Evolutionary conservation across 352 stramenopile genomes (phyloP).

Genomic region (Pythium pyrilobum): DNA sequence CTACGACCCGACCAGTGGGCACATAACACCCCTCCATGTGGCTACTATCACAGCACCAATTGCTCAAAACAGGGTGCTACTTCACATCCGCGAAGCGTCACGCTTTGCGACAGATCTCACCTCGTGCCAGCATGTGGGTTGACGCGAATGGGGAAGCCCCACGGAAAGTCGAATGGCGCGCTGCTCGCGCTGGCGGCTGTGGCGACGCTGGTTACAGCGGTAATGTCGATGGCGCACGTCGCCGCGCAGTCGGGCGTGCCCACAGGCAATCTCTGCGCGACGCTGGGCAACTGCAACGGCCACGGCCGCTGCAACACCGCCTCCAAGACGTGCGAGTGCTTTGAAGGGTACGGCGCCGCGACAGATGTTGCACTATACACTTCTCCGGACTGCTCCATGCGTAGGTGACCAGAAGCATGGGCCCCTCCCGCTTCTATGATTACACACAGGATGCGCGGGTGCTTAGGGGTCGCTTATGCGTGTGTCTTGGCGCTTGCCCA

Average conservation of each 20-base stretch:
- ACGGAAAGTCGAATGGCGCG: too few relatives aligned
- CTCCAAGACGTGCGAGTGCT: conserved; percentile 86
- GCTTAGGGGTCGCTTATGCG: conserved; percentile 6
- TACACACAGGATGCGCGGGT: conserved; percentile 5
- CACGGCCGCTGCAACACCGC: conserved; percentile 82
- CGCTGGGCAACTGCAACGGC: conserved; percentile 84
- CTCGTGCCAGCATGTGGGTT: too few relatives aligned
- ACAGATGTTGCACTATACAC: conserved; percentile 78
- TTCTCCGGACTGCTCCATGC: conserved; percentile 78
- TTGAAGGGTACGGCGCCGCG: conserved; percentile 79
- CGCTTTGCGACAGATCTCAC: too few relatives aligned
- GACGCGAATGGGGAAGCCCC: too few relatives aligned
- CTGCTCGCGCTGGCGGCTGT: neutral
- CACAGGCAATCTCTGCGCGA: conserved; percentile 67
- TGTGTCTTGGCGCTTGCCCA: neutral
- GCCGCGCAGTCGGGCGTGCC: conserved; percentile 41
- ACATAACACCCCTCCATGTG: neutral
- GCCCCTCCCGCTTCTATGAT: neutral
- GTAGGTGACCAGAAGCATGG: conserved; percentile 19
- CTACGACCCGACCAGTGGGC: too few relatives aligned
- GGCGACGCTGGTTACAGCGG: neutral
- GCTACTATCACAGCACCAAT: neutral
- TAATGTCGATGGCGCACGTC: neutral
- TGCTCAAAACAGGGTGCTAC: too few relatives aligned
- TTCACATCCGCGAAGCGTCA: too few relatives aligned